phyloP scores from a whole-genome alignment of 2,329 filamentous ascomycete genomes.

The Emmonsia crescens region DNA sequence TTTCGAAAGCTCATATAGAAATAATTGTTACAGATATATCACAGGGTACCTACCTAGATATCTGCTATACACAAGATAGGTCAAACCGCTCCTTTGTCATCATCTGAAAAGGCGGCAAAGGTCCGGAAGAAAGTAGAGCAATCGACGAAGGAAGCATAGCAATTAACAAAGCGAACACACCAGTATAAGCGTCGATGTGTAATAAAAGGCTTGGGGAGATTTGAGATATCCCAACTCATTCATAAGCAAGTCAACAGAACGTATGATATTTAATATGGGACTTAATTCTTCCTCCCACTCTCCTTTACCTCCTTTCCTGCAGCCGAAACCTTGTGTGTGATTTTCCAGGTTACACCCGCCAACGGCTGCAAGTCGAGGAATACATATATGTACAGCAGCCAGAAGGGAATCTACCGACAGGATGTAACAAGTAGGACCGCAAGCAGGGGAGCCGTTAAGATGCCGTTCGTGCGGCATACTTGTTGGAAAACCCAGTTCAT shows the following conservation, averaged over 20 bases:
- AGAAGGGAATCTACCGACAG: background rate
- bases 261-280: background rate
- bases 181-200: background rate
- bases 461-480: background rate
- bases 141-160: background rate
- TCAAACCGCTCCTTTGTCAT: background rate
- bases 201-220: background rate
- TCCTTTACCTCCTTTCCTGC: background rate
- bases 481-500: background rate
- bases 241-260: background rate
- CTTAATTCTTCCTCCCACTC: background rate
- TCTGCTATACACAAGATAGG: background rate
- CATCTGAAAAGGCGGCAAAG: background rate
- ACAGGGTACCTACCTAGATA: background rate
- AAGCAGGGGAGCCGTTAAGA: background rate
- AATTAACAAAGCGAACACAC: background rate
- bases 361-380: constrained; percentile 1
- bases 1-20: background rate
- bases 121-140: background rate
- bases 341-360: constrained; percentile 1
- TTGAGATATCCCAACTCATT: background rate
- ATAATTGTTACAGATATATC: background rate
- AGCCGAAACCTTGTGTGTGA: background rate
- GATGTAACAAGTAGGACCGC: background rate
- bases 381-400: background rate